Conservation (phyloP, 108 stramenopile genomes). For the Mediolabrus comicus region DNA sequence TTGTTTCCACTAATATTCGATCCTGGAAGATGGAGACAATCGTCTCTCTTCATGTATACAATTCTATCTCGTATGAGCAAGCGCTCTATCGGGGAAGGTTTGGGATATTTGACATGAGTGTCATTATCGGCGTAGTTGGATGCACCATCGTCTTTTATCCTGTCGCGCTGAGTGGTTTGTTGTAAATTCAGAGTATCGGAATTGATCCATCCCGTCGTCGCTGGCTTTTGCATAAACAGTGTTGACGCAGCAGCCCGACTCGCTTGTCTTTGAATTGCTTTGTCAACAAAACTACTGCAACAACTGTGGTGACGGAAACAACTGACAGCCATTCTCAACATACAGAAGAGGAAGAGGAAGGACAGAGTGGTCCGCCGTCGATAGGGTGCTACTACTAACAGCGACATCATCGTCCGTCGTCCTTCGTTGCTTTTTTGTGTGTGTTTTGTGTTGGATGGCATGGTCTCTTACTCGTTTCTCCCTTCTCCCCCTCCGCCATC, state of each 20-base stretch:
- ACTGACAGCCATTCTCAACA: neutral
- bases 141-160: neutral
- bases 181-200: neutral
- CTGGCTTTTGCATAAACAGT: neutral
- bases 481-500: too few relatives aligned
- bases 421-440: too few relatives aligned
- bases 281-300: neutral
- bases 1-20: constrained; percentile 85
- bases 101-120: constrained; percentile 13
- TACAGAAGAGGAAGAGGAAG: neutral
- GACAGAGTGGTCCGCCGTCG: neutral
- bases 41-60: constrained; percentile 80
- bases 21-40: constrained; percentile 55
- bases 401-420: neutral
- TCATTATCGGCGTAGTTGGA: neutral
- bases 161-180: neutral
- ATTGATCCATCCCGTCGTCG: constrained; percentile 19
- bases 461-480: too few relatives aligned
- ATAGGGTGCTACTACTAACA: neutral
- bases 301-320: neutral
- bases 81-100: constrained; percentile 67
- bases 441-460: too few relatives aligned
- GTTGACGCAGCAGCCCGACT: neutral
- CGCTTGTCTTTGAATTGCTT: neutral
- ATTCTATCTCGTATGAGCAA: constrained; percentile 54